Evolutionary conservation across 2,329 filamentous ascomycete species (phyloP), one percentile per base, ranked within the genome.

Genomic region (Myriosclerotinia duriaeana): DNA sequence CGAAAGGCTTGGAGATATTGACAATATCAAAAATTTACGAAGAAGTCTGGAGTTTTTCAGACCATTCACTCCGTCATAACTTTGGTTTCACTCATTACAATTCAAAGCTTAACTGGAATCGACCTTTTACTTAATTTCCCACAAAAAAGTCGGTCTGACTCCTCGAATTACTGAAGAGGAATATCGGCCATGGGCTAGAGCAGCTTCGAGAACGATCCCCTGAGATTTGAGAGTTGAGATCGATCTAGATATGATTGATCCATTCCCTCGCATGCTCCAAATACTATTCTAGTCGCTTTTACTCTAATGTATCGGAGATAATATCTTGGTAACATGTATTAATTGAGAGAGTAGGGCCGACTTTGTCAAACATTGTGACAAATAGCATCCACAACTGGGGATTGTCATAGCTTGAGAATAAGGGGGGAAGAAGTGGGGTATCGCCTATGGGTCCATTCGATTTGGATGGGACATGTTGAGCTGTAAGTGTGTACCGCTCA

Each of bases 321-420:
- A 34, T 34, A 34, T 17, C 17, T n/a, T 5, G 34, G n/a, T 26
- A 59, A 11, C 26, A 20, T 34, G 34, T 26, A 59, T 26, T 34
- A 30, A 46, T 46, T 26, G 22, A 8, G 20, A 48, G 26, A 50
- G 3, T 60, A 20, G 44, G 44, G 8, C 42, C 56, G 44, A 54
- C 9, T 6, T 14, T n/a, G 11, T 22, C 30, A 38, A 46, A 48
- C 38, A 44, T 7, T 50, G 56, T 60, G 42, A 11, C 30, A 60
- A 38, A 38, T 44, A 22, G 8, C 38, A 58, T 20, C 15, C 54
- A 20, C 15, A 58, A 17, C 54, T 14, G 38, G 15, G 38, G 22
- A 44, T 60, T 22, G 56, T 50, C 56, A 60, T 60, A 60, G 56
- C 56, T 48, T 22, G 12, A 38, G 30, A n/a, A 22, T 22, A 15